Base-by-base conservation (phyloP, 148 eudicot genomes). In the Camellia sinensis region DNA sequence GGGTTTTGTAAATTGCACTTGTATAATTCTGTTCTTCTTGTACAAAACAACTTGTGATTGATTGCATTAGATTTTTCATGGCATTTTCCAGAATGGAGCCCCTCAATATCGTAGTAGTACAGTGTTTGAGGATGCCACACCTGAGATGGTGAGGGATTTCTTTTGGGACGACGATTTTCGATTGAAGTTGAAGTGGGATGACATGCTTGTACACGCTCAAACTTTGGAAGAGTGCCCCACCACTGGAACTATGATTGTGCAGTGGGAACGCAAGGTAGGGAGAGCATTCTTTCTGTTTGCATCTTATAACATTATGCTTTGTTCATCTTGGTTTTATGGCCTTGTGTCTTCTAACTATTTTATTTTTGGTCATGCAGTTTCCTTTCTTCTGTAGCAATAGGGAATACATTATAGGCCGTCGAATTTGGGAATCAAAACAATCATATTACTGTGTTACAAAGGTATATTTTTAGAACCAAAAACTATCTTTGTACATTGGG, bases 91-190 rank as follows among this genome's bases (percentile, higher is more conserved):
- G 98, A 88, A 44, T 68, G 97, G 98, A 21, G 97, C 98, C 83
- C 98, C 98, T 3, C 98, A 94, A 71, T 90, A 90, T 64, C 87
- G 93, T 17, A 85, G 87, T 11, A 80, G 88, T 46, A 88, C 93
- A 52, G 66, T 88, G 0, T 90, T 80, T 69, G 93, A 90, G 82
- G 88, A 90, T 87, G 86, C 88, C 56, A 87, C 83, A 67, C 86
- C 87, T 75, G 93, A 90, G 74, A 81, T 90, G 82, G 78, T 88
- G 77, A 85, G 86, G 80, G 91, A 90, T 79, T 90, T 90, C 87
- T 90, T 90, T 62, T 88, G 93, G 93, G 93, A 90, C 44, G 93
- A 90, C 78, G 93, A 88, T 12, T 88, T 86, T 71, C 82, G 93
- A 76, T 7, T 50, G 44, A 29, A 29, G 37, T 29, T 29, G 37